Conservation (phyloP, 192 early-diverging fungal genomes). For the Powellomyces hirtus region DNA sequence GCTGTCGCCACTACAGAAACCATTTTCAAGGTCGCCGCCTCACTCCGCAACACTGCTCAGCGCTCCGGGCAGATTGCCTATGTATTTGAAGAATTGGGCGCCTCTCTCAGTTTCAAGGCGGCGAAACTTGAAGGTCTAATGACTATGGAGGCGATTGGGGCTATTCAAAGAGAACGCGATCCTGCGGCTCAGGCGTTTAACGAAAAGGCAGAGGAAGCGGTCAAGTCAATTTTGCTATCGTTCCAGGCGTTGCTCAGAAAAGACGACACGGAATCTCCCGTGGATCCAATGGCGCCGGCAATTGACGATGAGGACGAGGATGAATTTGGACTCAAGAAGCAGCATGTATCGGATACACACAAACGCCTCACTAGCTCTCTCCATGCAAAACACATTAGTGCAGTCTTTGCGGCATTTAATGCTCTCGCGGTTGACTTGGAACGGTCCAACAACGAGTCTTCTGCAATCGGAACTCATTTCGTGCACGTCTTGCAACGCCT, state of each 20-base stretch:
- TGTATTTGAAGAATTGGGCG: neutral
- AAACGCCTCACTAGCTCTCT: neutral
- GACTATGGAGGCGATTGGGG: neutral
- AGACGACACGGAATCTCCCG: neutral
- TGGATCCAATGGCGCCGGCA: neutral
- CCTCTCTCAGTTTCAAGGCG: neutral
- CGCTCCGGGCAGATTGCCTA: slow-evolving; percentile 6
- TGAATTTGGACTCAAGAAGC: slow-evolving; percentile 38
- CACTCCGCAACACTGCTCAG: neutral
- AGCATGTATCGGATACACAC: slow-evolving; percentile 15
- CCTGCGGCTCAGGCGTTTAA: neutral
- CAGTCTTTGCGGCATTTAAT: neutral
- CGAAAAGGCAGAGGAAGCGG: slow-evolving; percentile 20
- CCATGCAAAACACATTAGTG: neutral
- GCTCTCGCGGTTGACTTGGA: neutral
- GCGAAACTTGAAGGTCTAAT: neutral
- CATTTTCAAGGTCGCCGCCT: neutral
- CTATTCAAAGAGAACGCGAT: neutral
- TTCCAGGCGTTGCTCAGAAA: slow-evolving; percentile 39
- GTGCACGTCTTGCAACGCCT: slow-evolving; percentile 18
- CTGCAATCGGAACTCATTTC: neutral
- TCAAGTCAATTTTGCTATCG: slow-evolving; percentile 44
- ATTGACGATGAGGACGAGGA: slow-evolving; percentile 41
- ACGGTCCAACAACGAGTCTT: neutral
- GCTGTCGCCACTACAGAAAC: neutral